Evolutionary conservation across 2,329 filamentous ascomycete species (phyloP), one percentile per base, ranked within the genome.

Genomic region (Endoconidiophora laricicola): DNA sequence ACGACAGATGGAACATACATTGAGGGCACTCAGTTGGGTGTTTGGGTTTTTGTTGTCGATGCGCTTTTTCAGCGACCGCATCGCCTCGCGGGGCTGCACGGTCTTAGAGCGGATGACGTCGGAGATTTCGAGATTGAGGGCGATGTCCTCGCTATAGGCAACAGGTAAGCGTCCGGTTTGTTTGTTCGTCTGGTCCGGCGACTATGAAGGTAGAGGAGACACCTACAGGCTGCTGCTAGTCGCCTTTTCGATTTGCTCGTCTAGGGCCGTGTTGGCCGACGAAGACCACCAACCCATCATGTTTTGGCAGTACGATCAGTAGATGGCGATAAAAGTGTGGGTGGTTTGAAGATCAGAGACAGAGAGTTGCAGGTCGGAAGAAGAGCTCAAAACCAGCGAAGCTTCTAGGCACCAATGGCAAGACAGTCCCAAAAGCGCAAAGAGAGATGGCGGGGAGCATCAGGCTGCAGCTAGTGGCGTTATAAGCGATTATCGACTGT

Each of bases 41-140:
- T 98, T 98, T 36, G 91, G 91, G 62, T 98, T 98, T 72, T 88
- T 94, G 72, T 94, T 87, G 66, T 86, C 87, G 70, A 98, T 87
- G 63, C 91, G 81, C 62, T 79, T 79, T 69, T 95, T 96, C 60
- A 98, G 71, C 41, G 86, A 90, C 63, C 87, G 85, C 91, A 98
- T 98, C 55, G 91, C 91, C 66, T 98, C 91, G 66, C 90, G 95
- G 49, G 91, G 90, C 64, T 88, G 87, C 46, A 98, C 90, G 16
- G 87, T 94, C 71, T 96, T 96, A 60, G 88, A 96, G 59, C 91
- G 79, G 65, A 98, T 95, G 58, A 94, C 73, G 69, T 98, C 91
- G 64, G 90, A 95, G 59, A 98, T 96, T 67, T 98, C 91, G 61
- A 98, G 80, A 64, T 96, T 96, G 58, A 95, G 78, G 39, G 91